These are phyloP conservation scores for Ceratobasidium sp. DNA, from an alignment of 1,284 basidiomycete species.

Conservation along the genomic window DNA sequence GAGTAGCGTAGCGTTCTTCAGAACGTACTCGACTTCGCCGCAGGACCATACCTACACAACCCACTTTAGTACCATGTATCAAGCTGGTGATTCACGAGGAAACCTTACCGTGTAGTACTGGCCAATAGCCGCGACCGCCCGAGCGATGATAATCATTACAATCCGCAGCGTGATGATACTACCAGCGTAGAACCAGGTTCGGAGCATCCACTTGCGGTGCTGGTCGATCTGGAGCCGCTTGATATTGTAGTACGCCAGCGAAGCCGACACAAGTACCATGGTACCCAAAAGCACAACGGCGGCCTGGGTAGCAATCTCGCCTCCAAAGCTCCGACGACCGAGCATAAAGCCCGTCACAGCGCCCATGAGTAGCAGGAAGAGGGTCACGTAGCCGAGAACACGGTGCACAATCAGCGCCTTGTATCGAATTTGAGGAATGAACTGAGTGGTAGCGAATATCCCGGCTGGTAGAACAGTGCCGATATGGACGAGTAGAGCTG, in stretches of 20 bases:
- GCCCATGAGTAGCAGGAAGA: conserved; percentile 36
- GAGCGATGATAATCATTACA: too few relatives aligned
- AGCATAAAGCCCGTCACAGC: conserved; percentile 32
- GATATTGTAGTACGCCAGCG: conserved; percentile 46
- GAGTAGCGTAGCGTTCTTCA: conserved; percentile 7
- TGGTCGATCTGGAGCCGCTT: conserved; percentile 45
- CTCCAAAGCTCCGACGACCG: conserved; percentile 41
- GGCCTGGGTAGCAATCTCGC: conserved; percentile 31
- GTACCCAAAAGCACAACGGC: conserved; percentile 28
- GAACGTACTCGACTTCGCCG: conserved; percentile 14
- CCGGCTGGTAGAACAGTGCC: conserved; percentile 29
- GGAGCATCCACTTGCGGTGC: conserved; percentile 48
- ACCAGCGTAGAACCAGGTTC: conserved; percentile 44
- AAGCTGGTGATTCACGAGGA: too few relatives aligned
- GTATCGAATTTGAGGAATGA: conserved; percentile 45
- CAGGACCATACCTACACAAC: conserved; percentile 10
- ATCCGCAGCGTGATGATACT: conserved; percentile 36
- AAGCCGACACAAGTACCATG: conserved; percentile 16
- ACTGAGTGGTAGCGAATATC: conserved; percentile 45
- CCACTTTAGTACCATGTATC: background rate
- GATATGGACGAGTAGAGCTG: conserved; percentile 38
- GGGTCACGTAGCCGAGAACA: conserved; percentile 40
- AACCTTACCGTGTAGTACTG: conserved; percentile 34
- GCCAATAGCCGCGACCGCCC: too few relatives aligned
- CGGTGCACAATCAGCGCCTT: conserved; percentile 45